Conservation (phyloP, 805 yeast genomes). For the Pichia occidentalis region DNA sequence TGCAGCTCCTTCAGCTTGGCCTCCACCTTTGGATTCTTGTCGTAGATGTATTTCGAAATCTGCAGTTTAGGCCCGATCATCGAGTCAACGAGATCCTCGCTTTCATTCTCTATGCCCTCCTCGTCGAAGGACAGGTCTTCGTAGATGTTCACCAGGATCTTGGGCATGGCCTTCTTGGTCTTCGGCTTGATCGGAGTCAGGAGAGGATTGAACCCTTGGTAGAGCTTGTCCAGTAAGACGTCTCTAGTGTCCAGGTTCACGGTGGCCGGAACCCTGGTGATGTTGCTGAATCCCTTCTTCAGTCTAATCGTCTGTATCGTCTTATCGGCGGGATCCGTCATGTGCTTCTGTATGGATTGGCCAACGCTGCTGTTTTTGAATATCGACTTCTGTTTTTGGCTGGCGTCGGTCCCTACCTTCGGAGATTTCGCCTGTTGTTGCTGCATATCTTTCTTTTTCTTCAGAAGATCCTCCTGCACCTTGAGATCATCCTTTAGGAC, state of each 20-base stretch:
- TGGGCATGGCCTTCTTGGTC: constrained; percentile 20
- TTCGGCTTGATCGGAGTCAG: constrained; percentile 24
- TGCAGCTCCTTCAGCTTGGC: constrained; percentile 12
- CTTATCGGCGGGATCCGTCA: constrained; percentile 4
- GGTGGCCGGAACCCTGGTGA: constrained; percentile 31
- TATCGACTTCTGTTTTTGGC: too few species aligned
- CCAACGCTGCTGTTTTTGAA: too few species aligned
- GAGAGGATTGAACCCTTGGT: constrained; percentile 32
- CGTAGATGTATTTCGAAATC: constrained; percentile 17
- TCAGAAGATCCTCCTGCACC: background rate
- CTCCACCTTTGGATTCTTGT: constrained; percentile 17
- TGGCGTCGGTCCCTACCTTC: too few species aligned
- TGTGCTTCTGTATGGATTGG: background rate
- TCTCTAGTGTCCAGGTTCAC: constrained; percentile 29
- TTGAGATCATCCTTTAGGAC: background rate
- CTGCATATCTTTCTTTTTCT: constrained; percentile 5
- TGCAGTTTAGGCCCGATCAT: constrained; percentile 17
- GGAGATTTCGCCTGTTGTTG: constrained; percentile 5
- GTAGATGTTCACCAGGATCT: constrained; percentile 30
- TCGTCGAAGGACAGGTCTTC: constrained; percentile 26
- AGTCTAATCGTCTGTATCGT: constrained; percentile 7
- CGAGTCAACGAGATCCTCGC: constrained; percentile 13
- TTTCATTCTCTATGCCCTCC: constrained; percentile 2
- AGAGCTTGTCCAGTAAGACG: constrained; percentile 29
- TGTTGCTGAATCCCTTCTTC: constrained; percentile 29